These are phyloP conservation scores for Pleurotus salmoneostramineus DNA, from an alignment of 768 basidiomycete genomes.

Conservation along the genomic window DNA sequence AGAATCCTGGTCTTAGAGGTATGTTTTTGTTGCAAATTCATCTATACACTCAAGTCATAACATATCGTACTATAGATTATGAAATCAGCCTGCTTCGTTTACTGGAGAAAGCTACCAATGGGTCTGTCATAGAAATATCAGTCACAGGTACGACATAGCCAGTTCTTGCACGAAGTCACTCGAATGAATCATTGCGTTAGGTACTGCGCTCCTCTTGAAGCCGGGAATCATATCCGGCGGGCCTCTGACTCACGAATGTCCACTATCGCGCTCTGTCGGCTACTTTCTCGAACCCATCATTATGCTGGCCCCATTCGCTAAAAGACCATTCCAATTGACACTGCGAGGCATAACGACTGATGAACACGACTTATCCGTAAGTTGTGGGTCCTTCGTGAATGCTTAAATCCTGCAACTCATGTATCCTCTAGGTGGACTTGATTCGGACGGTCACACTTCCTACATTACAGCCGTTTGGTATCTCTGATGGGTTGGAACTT, in stretches of 20 bases:
- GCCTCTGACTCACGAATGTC: constrained; percentile 78
- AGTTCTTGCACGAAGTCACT: not conserved
- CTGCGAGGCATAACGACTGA: constrained; percentile 91
- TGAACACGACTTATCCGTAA: constrained; percentile 85
- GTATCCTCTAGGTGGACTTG: constrained; percentile 66
- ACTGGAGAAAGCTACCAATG: constrained; percentile 90
- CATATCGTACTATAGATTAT: constrained; percentile 53
- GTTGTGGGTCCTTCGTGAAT: constrained; percentile 14
- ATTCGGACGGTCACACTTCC: constrained; percentile 89
- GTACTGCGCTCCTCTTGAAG: constrained; percentile 88
- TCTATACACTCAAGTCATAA: not conserved
- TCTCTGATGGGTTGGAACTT: constrained; percentile 87
- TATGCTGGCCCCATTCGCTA: constrained; percentile 90
- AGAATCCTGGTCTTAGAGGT: constrained; percentile 95
- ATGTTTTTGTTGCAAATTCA: constrained; percentile 11
- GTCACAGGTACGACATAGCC: constrained; percentile 66
- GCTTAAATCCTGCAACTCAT: no score
- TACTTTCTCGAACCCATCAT: constrained; percentile 92
- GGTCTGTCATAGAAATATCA: constrained; percentile 92
- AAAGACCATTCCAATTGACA: constrained; percentile 78
- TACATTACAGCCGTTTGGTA: constrained; percentile 85
- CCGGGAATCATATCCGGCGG: constrained; percentile 93
- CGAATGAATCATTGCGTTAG: constrained; percentile 31
- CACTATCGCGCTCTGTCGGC: constrained; percentile 82
- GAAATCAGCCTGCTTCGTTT: constrained; percentile 88